These are phyloP conservation scores for Fomitopsis pulvina DNA, from an alignment of 768 basidiomycete species.

Conservation along the genomic window DNA sequence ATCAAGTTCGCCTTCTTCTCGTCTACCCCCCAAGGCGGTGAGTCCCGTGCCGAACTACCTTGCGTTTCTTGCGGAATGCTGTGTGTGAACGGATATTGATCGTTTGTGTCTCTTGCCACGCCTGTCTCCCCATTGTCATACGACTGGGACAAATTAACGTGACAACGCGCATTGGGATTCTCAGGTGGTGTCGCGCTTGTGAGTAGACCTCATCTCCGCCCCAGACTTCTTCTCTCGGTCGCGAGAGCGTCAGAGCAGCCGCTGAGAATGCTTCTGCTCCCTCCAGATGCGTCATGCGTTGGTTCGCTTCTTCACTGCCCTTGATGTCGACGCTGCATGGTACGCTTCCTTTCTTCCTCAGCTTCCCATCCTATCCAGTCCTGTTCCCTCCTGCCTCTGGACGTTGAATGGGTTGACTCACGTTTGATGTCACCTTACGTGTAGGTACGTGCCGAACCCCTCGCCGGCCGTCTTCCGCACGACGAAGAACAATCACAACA, in stretches of 20 bases:
- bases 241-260: slow-evolving; percentile 9
- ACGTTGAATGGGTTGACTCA: not conserved
- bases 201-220: slow-evolving; percentile 26
- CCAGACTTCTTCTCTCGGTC: not conserved
- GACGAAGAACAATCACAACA: slow-evolving; percentile 94
- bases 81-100: slow-evolving; percentile 20
- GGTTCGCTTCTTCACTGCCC: slow-evolving; percentile 72
- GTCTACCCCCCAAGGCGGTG: slow-evolving; percentile 91
- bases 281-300: slow-evolving; percentile 87
- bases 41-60: slow-evolving; percentile 16
- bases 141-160: not conserved
- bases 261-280: slow-evolving; percentile 15
- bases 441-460: slow-evolving; percentile 83
- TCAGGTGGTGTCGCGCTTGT: slow-evolving; percentile 90
- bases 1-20: slow-evolving; percentile 92
- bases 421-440: slow-evolving; percentile 2
- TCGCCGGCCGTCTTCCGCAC: slow-evolving; percentile 88
- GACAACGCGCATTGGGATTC: slow-evolving; percentile 4
- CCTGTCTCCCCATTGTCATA: slow-evolving; percentile 6
- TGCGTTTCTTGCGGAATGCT: not conserved
- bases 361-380: slow-evolving; percentile 3
- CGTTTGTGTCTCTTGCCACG: slow-evolving; percentile 2
- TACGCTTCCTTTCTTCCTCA: slow-evolving; percentile 24
- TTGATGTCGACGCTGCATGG: slow-evolving; percentile 84
- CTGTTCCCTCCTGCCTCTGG: not conserved